Conservation (phyloP, 140 eudicot genomes). For the Anethum foeniculum region DNA sequence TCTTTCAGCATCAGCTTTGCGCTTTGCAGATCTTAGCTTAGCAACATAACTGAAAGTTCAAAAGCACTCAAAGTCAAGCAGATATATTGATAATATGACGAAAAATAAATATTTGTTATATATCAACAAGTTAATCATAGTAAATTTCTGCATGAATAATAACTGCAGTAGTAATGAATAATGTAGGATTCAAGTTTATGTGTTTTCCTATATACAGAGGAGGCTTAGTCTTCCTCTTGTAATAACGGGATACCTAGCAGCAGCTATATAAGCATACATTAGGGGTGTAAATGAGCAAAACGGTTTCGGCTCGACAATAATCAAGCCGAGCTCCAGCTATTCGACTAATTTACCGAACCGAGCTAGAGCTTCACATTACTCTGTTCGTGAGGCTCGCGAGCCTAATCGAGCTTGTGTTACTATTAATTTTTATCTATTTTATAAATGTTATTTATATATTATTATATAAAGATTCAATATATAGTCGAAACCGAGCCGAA, state of each 20-base stretch:
- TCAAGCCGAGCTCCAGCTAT: too few relatives aligned
- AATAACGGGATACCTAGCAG: not conserved
- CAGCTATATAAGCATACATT: not conserved
- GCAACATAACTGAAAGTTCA: slow-evolving; percentile 21
- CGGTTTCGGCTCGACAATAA: too few relatives aligned
- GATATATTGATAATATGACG: not conserved
- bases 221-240: not conserved
- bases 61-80: not conserved
- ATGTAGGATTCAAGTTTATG: not conserved
- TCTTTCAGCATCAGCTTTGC: slow-evolving; percentile 22
- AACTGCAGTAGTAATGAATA: not conserved
- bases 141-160: not conserved
- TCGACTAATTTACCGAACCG: too few relatives aligned
- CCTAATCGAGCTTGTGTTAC: too few relatives aligned
- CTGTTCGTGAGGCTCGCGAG: too few relatives aligned
- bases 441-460: too few relatives aligned
- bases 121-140: not conserved
- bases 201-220: not conserved
- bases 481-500: too few relatives aligned
- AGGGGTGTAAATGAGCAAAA: too few relatives aligned
- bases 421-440: too few relatives aligned
- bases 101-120: not conserved
- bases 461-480: too few relatives aligned
- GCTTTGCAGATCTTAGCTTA: slow-evolving; percentile 26
- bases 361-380: too few relatives aligned